A percentile compares a stretch with the other conserved stretches of the same genome.
These are phyloP conservation scores for Aureobasidium vineae DNA, from an alignment of 2,329 filamentous ascomycete genomes.

Conservation along the genomic window DNA sequence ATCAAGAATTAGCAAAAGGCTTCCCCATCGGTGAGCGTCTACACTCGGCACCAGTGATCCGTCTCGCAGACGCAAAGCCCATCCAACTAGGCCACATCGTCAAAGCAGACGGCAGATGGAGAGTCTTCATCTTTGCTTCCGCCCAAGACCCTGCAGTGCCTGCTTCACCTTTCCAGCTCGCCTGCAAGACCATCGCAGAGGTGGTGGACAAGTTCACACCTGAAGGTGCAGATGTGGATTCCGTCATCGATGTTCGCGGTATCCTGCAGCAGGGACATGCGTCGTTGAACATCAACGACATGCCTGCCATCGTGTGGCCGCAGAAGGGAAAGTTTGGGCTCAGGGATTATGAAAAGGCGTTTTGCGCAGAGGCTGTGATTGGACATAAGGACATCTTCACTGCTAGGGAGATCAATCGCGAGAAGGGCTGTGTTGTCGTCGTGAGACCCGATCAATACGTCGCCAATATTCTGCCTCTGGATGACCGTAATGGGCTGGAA, in stretches of 20 bases:
- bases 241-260: slow-evolving; percentile 55
- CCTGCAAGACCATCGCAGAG: slow-evolving; percentile 27
- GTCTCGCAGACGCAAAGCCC: slow-evolving; percentile 59
- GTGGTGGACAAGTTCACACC: slow-evolving; percentile 41
- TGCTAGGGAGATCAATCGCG: slow-evolving; percentile 57
- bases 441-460: slow-evolving; percentile 69
- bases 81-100: slow-evolving; percentile 53
- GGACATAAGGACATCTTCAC: slow-evolving; percentile 49
- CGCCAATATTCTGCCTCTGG: slow-evolving; percentile 36
- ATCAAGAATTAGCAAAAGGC: slow-evolving; percentile 40
- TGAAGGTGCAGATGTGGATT: slow-evolving; percentile 42
- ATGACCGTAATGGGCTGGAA: slow-evolving; percentile 30
- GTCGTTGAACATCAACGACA: slow-evolving; percentile 26
- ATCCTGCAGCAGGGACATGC: slow-evolving; percentile 36
- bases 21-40: slow-evolving; percentile 50
- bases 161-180: not conserved
- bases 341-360: slow-evolving; percentile 45
- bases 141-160: slow-evolving; percentile 33
- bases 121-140: slow-evolving; percentile 52
- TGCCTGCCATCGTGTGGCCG: slow-evolving; percentile 47
- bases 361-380: slow-evolving; percentile 48
- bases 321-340: slow-evolving; percentile 41
- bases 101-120: slow-evolving; percentile 54
- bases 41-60: slow-evolving; percentile 57
- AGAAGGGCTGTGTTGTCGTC: slow-evolving; percentile 58